Evolutionary conservation across 495 filamentous ascomycete species (phyloP), one percentile per base, ranked within the genome.

Genomic region (Darksidea phi): DNA sequence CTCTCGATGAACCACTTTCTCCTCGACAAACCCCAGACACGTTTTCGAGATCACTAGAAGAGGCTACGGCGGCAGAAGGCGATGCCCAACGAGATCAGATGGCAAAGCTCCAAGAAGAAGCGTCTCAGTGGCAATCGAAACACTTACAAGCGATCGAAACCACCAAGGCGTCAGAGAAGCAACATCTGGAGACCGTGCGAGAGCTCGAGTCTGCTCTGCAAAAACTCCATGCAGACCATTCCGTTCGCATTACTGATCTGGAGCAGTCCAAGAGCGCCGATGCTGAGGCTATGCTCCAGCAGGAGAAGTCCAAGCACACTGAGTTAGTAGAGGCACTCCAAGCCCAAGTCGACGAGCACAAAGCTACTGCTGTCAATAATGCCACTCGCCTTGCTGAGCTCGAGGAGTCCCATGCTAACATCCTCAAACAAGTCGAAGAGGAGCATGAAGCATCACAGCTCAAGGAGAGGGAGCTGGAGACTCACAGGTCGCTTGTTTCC

Each of bases 281-380:
- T 41, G 70, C 70, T 61, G 62, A 63, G 69, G 57, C 61, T 50
- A 77, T 63, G 46, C 77, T 81, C 20, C 79, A 84, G 48, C 67
- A 71, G 48, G 84, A 85, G 66, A 76, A 77, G 25, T 68, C 54
- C 12, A 80, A 80, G 66, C 88, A 96, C 61, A 77, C 86, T 55
- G 80, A 87, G 36, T 70, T 86, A 37, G 79, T 95, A 28, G 77
- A 81, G 28, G 75, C 78, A 28, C 74, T 99, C 42, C 87, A 88
- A 61, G 78, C 76, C 55, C 84, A 92, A 65, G 86, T 97, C 57
- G 85, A 90, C 26, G 83, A 88, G 59, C 89, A 95, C 73, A 91
- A 88, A 75, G 71, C 79, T 15, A 83, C 86, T 1, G 68, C 74
- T 1, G 50, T 28, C 36, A 67, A 65, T 51, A 74, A 78, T 54